Conservation (phyloP, 192 early-diverging fungal genomes). For the Obelidium mucronatum region DNA sequence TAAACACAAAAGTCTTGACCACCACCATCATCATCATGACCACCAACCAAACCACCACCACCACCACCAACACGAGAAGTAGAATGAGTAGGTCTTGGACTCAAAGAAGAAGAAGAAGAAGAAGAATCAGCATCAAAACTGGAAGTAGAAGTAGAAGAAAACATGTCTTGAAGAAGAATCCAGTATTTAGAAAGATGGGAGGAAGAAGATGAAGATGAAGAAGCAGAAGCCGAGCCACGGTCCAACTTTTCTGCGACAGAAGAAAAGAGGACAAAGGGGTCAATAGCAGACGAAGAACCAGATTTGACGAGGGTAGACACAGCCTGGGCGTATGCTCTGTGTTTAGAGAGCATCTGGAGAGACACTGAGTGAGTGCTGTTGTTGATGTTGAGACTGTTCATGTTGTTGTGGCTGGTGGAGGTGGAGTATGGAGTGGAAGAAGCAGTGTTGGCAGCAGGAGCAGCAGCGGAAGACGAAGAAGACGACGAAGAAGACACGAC, state of each 20-base stretch:
- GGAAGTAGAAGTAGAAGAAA: neutral
- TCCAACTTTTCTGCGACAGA: neutral
- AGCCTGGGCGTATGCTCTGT: conserved; percentile 16
- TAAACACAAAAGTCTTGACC: too few species aligned
- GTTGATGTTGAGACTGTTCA: neutral
- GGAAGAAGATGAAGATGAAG: neutral
- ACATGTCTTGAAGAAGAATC: conserved; percentile 41
- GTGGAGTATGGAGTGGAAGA: neutral
- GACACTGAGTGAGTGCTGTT: neutral
- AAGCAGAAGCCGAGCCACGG: neutral
- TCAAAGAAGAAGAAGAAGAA: neutral
- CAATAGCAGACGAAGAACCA: neutral
- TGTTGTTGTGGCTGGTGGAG: neutral
- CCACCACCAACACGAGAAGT: too few species aligned
- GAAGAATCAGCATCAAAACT: neutral
- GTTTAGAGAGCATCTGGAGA: conserved; percentile 28
- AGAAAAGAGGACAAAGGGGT: conserved; percentile 15
- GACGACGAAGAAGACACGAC: neutral
- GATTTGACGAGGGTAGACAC: neutral
- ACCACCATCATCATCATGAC: too few species aligned
- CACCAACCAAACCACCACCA: neutral
- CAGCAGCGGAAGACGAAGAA: neutral
- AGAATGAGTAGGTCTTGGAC: neutral
- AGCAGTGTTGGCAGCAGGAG: neutral
- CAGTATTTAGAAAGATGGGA: conserved; percentile 44